Conservation (phyloP, 345 rosid species). For the Arabidopsis arenosa region DNA sequence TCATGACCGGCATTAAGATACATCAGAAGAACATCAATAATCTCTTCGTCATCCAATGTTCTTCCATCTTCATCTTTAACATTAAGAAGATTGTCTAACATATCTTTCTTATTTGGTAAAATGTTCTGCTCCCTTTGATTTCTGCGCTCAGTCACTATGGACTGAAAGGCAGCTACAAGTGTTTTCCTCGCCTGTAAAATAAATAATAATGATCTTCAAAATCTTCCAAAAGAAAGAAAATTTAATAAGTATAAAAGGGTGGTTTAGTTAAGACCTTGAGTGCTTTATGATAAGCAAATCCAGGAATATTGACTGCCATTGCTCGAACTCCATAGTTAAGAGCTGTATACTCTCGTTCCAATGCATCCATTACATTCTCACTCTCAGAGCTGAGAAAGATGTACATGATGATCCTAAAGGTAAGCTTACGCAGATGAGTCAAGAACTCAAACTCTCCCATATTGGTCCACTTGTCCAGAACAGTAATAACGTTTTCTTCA, state of each 20-base stretch:
- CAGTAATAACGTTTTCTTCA: constrained; percentile 54
- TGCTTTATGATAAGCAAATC: constrained; percentile 61
- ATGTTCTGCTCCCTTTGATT: constrained; percentile 41
- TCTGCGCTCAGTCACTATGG: constrained; percentile 62
- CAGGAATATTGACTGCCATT: constrained; percentile 61
- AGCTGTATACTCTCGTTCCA: constrained; percentile 54
- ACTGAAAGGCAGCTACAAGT: constrained; percentile 53
- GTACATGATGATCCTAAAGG: no score
- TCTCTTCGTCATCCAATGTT: constrained; percentile 68
- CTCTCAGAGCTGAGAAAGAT: no score
- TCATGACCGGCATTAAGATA: constrained; percentile 97
- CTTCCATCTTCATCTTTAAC: constrained; percentile 77
- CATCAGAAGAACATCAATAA: constrained; percentile 78
- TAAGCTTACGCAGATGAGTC: constrained; percentile 61
- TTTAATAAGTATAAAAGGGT: not conserved
- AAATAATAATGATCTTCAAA: constrained; percentile 9
- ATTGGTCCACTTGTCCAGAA: constrained; percentile 66
- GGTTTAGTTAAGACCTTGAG: constrained; percentile 49
- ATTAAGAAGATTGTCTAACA: constrained; percentile 76
- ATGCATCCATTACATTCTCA: no score
- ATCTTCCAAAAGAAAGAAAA: not conserved
- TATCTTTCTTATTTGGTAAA: constrained; percentile 58
- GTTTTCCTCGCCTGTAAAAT: constrained; percentile 51
- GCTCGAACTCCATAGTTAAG: constrained; percentile 69
- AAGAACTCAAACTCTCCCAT: constrained; percentile 71